Evolutionary conservation across 2,329 filamentous ascomycete genomes (phyloP), one percentile per base, ranked within the genome.

Genomic region (Fusarium lateritium): DNA sequence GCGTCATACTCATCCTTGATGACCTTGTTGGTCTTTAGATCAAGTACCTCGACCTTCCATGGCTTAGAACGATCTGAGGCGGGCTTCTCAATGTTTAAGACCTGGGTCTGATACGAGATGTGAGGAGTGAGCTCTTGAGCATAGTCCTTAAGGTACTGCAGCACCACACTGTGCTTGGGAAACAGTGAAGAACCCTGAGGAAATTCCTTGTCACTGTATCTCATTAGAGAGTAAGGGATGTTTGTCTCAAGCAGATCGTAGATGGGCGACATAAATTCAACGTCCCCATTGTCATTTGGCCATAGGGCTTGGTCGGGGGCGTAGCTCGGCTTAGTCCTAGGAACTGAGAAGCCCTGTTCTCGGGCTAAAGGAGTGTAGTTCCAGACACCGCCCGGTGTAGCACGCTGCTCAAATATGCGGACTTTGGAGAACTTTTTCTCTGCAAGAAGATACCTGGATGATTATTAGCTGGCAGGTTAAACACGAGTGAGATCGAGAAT

Each of bases 161-260:
- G 82, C 5, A 94, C 91, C 4, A 83, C 83, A 42, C 84, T 79
- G 71, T 92, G 90, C 11, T 80, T 83, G 0, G 92, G 92, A 65
- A 94, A 94, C 2, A 94, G 81, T 56, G 90, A 86, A 10, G 84
- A 82, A 10, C 87, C 83, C 8, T 82, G 68, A 0, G 86, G 83
- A 72, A 92, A 93, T 2, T 83, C 75, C 5, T 85, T 81, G 62
- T 93, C 90, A 1, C 87, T 88, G 74, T 88, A 94, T 13, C 84
- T 83, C 92, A 95, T 94, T 33, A 94, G 77, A 1, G 83, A 82
- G 59, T 91, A 86, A 0, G 92, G 91, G 36, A 94, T 92, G 76
- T 95, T 95, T 2, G 92, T 93, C 75, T 94, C 91, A 4, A 94
- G 81, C 14, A 83, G 79, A 52, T 91, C 87, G 75, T 94, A 94